Evolutionary conservation across 2,329 filamentous ascomycete species (phyloP).

Genomic region (Nothophaeocryptopus gaeumannii): DNA sequence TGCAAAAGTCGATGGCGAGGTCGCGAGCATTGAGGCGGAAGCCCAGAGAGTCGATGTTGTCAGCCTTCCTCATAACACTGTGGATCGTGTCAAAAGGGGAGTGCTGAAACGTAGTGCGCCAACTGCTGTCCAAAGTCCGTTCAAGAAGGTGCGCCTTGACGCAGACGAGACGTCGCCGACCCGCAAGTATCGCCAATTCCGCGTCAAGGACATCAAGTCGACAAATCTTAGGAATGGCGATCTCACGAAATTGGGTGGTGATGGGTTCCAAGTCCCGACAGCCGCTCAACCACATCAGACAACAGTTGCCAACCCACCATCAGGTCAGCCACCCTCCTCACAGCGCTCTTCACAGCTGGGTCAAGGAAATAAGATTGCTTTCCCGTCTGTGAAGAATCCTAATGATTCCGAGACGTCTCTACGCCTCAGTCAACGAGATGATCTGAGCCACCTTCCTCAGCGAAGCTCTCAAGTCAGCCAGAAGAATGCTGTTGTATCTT

Average conservation of each 20-base stretch:
- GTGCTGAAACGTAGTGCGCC: slow-evolving; percentile 24
- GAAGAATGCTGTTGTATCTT: slow-evolving; percentile 5
- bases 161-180: slow-evolving; percentile 4
- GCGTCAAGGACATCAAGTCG: slow-evolving; percentile 25
- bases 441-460: slow-evolving; percentile 18
- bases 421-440: slow-evolving; percentile 64
- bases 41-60: slow-evolving; percentile 21
- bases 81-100: slow-evolving; percentile 1
- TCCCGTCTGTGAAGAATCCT: slow-evolving; percentile 74
- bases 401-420: slow-evolving; percentile 61
- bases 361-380: slow-evolving; percentile 56
- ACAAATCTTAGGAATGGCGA: background rate
- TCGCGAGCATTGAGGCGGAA: slow-evolving; percentile 19
- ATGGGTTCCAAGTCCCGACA: slow-evolving; percentile 14
- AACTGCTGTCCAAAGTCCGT: slow-evolving; percentile 17
- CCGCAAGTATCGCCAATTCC: slow-evolving; percentile 25
- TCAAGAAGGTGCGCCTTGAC: slow-evolving; percentile 25
- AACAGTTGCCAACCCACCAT: slow-evolving; percentile 2
- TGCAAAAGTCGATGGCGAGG: slow-evolving; percentile 20
- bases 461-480: slow-evolving; percentile 11
- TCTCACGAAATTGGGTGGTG: slow-evolving; percentile 8
- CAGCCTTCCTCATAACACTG: slow-evolving; percentile 7
- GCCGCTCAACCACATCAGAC: slow-evolving; percentile 10
- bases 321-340: slow-evolving; percentile 26
- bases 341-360: slow-evolving; percentile 35